phyloP scores from a whole-genome alignment of 257 asterid genomes.

The Mitragyna speciosa region DNA sequence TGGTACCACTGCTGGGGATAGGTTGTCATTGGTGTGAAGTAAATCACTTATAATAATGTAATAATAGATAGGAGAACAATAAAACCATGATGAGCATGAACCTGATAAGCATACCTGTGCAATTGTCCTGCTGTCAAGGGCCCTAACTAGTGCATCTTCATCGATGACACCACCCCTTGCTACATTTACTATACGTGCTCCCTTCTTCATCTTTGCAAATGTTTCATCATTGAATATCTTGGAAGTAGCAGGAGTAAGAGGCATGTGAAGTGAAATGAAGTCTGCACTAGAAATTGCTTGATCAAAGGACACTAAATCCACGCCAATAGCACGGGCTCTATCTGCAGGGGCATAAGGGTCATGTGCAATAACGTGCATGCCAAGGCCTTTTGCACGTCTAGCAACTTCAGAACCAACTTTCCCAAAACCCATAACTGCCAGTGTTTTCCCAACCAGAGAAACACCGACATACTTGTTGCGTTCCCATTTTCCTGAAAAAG shows the following conservation, averaged over 20 bases:
- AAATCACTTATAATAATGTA: too few relatives aligned
- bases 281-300: slow-evolving; percentile 79
- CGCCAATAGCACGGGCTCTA: slow-evolving; percentile 91
- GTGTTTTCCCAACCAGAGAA: slow-evolving; percentile 88
- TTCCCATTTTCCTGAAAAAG: slow-evolving; percentile 73
- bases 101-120: slow-evolving; percentile 62
- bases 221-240: slow-evolving; percentile 85
- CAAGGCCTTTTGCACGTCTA: slow-evolving; percentile 94
- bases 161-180: slow-evolving; percentile 99
- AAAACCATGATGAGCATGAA: neutral
- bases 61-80: too few relatives aligned
- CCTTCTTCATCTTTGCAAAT: slow-evolving; percentile 85
- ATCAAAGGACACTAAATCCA: slow-evolving; percentile 82
- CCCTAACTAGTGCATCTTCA: slow-evolving; percentile 91
- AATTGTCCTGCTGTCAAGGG: slow-evolving; percentile 79
- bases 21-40: too few relatives aligned
- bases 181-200: slow-evolving; percentile 70
- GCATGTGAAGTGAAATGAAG: slow-evolving; percentile 95
- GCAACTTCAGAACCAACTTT: slow-evolving; percentile 76
- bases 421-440: slow-evolving; percentile 95
- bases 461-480: slow-evolving; percentile 68
- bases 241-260: slow-evolving; percentile 81
- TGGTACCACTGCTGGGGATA: too few relatives aligned
- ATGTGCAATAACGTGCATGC: slow-evolving; percentile 89
- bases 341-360: slow-evolving; percentile 99